Percentiles rank a stretch among this genome's conserved stretches.
phyloP scores from a whole-genome alignment of 305 asterid genomes.

The Rubia balearica region DNA sequence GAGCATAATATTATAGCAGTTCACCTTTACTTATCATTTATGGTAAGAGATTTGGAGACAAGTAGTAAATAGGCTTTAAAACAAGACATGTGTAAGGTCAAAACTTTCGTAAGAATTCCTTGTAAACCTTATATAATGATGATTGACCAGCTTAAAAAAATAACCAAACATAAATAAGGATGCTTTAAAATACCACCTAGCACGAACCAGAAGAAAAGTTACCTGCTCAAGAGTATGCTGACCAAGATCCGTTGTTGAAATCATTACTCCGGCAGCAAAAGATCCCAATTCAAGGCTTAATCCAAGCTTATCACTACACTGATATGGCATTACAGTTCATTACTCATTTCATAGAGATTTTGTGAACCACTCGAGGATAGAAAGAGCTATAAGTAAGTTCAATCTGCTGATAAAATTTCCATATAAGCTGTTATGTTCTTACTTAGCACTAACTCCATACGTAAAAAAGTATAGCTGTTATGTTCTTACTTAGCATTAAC shows the following conservation, averaged over 20 bases:
- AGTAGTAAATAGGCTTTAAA: not conserved
- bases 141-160: not conserved
- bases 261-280: conserved; percentile 20
- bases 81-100: not conserved
- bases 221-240: conserved; percentile 20
- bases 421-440: not conserved
- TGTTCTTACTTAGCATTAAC: not conserved
- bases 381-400: not conserved
- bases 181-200: not conserved
- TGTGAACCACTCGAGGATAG: not conserved
- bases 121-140: not conserved
- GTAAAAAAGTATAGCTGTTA: no score
- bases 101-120: not conserved
- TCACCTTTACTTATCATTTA: not conserved
- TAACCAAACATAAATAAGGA: not conserved
- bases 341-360: not conserved
- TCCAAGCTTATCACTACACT: conserved; percentile 22
- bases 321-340: conserved; percentile 4
- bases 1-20: not conserved
- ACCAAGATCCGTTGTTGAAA: conserved; percentile 20
- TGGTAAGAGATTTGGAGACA: not conserved
- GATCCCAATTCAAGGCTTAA: conserved; percentile 21
- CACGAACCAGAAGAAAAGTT: not conserved
- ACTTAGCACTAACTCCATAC: no score
- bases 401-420: not conserved